phyloP scores from a whole-genome alignment of 345 rosid genomes.

The Eucalyptus regnans region DNA sequence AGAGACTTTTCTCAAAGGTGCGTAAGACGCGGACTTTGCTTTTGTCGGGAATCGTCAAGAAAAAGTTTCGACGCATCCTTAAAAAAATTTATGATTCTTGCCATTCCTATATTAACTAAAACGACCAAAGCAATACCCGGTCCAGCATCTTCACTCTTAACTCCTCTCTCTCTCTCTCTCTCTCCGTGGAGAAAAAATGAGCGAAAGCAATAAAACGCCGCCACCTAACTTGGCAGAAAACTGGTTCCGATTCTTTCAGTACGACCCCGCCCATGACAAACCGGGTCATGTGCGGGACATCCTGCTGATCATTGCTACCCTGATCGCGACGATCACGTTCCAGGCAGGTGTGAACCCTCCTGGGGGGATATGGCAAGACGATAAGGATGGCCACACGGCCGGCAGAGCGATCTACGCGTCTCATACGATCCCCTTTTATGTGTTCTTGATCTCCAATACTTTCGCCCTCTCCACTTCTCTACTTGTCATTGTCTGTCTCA shows the following conservation, averaged over 20 bases:
- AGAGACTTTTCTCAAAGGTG: too few relatives aligned
- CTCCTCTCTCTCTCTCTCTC: not conserved
- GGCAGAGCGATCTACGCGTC: not conserved
- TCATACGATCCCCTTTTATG: not conserved
- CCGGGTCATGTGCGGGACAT: not conserved
- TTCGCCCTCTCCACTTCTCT: not conserved
- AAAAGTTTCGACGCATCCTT: not conserved
- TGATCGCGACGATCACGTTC: not conserved
- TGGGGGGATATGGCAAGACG: not conserved
- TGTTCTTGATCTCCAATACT: not conserved
- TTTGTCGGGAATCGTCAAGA: not conserved
- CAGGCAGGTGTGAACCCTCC: not conserved
- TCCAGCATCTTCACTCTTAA: not conserved
- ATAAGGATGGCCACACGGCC: not conserved
- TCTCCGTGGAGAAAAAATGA: not conserved
- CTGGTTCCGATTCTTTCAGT: not conserved
- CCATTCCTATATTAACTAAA: too few relatives aligned
- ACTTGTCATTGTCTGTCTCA: not conserved
- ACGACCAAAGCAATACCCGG: not conserved
- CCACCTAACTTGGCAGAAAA: too few relatives aligned
- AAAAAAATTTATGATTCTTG: not conserved
- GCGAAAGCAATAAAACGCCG: not conserved
- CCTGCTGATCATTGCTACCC: not conserved
- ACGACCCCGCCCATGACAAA: not conserved
- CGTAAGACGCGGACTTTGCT: too few relatives aligned